Evolutionary conservation across 169 alveolate genomes (phyloP).

Genomic region (Eimeria necatrix): DNA sequence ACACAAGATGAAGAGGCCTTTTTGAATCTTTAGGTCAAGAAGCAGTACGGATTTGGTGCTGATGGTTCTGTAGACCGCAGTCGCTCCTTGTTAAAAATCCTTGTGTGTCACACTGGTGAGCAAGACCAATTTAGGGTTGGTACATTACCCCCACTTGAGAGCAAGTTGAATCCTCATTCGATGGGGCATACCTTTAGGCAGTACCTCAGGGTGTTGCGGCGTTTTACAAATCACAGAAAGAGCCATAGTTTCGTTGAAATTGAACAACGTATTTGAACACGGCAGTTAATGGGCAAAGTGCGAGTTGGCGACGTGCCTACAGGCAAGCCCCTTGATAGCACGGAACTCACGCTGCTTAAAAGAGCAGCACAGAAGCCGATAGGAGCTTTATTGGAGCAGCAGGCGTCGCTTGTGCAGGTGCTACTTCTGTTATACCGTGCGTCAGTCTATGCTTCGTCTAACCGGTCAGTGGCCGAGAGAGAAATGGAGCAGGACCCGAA

Average conservation of each 20-base stretch:
- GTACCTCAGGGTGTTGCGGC: too few species aligned
- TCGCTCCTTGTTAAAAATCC: conserved; percentile 14
- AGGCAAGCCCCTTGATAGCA: conserved; percentile 14
- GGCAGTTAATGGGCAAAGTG: too few species aligned
- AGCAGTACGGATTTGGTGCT: conserved; percentile 8
- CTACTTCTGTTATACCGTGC: conserved; percentile 24
- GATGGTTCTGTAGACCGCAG: conserved; percentile 6
- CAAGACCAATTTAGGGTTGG: not conserved
- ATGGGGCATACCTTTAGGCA: too few species aligned
- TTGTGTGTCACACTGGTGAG: conserved; percentile 11
- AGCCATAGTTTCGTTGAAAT: too few species aligned
- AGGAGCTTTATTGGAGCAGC: conserved; percentile 27
- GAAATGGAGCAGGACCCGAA: not conserved
- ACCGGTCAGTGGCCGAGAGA: not conserved
- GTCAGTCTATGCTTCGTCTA: not conserved
- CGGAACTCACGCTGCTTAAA: conserved; percentile 27
- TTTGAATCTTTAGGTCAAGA: not conserved
- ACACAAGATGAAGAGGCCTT: not conserved
- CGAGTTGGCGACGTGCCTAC: not conserved
- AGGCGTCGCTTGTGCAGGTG: conserved; percentile 35
- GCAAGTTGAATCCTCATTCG: too few species aligned
- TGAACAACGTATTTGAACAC: too few species aligned
- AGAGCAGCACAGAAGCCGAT: conserved; percentile 48
- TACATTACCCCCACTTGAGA: not conserved
- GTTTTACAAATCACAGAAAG: too few species aligned